Conservation (phyloP, 805 yeast species). For the Kuraishia floccosa region DNA sequence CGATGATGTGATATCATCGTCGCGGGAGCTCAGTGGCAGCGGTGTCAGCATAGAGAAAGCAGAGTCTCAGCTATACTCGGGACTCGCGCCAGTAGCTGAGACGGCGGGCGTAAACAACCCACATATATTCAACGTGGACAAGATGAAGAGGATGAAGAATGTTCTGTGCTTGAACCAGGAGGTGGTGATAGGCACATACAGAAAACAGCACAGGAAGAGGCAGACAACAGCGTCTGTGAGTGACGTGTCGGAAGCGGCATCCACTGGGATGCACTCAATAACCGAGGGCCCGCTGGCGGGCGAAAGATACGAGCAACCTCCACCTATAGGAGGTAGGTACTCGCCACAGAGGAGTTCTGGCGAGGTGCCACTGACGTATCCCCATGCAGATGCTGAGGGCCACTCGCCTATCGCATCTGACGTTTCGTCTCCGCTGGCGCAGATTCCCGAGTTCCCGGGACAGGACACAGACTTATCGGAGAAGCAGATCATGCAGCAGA, state of each 20-base stretch:
- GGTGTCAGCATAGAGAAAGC: background rate
- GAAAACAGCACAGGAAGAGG: conserved; percentile 18
- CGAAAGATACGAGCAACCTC: too few relatives aligned
- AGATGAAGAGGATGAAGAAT: conserved; percentile 61
- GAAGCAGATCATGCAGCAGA: conserved; percentile 40
- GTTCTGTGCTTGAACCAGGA: conserved; percentile 77
- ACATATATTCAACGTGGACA: conserved; percentile 78
- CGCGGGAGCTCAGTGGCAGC: background rate
- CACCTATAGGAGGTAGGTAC: too few relatives aligned
- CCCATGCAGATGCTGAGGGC: background rate
- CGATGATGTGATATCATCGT: conserved; percentile 1
- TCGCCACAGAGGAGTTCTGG: too few relatives aligned
- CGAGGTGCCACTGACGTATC: background rate
- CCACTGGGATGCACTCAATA: background rate
- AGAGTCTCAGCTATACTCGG: background rate
- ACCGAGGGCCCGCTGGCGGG: too few relatives aligned
- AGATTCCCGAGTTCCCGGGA: conserved; percentile 4
- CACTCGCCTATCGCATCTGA: background rate
- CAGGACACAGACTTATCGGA: conserved; percentile 28
- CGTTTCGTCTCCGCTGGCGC: background rate
- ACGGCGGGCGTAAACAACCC: conserved; percentile 6
- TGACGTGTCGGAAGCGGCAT: conserved; percentile 4
- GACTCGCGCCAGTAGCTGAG: background rate
- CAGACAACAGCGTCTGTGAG: background rate
- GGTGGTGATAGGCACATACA: conserved; percentile 69